Evolutionary conservation across 1,139 yeast species (phyloP).

Genomic region (Magnusiomyces suaveolens): DNA sequence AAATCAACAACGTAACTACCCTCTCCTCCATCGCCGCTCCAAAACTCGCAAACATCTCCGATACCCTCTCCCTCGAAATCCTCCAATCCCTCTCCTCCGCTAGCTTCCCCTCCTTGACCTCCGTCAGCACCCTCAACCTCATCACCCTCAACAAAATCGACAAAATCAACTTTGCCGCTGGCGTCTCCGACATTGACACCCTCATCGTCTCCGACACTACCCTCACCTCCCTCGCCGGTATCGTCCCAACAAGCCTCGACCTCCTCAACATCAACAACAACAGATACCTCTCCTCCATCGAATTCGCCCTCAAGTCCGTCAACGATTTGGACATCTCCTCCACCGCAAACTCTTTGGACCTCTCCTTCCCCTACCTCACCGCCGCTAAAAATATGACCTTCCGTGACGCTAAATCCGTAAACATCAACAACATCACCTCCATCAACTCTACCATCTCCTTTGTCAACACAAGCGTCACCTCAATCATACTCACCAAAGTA

Average conservation of each 20-base stretch:
- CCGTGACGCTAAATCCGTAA: conserved; percentile 65
- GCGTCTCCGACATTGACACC: conserved; percentile 64
- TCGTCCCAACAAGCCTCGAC: conserved; percentile 62
- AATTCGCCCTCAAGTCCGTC: conserved; percentile 64
- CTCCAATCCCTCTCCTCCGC: conserved; percentile 61
- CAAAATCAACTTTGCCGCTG: conserved; percentile 58
- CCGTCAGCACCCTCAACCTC: conserved; percentile 71
- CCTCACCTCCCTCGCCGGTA: conserved; percentile 68
- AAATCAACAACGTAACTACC: conserved; percentile 52
- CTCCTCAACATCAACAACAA: conserved; percentile 85
- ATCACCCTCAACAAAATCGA: conserved; percentile 77
- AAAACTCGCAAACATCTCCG: conserved; percentile 62
- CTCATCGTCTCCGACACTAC: conserved; percentile 81
- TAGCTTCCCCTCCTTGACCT: conserved; percentile 67
- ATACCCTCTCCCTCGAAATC: conserved; percentile 50
- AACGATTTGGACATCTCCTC: conserved; percentile 66
- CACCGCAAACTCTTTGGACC: conserved; percentile 74
- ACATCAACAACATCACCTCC: conserved; percentile 55
- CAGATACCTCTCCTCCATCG: conserved; percentile 58
- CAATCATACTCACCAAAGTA: conserved; percentile 49
- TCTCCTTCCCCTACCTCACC: conserved; percentile 57
- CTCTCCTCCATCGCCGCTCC: conserved; percentile 67
- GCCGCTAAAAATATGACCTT: conserved; percentile 83
- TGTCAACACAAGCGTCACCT: conserved; percentile 57
- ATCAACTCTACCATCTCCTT: conserved; percentile 78